These are phyloP conservation scores for Zygnema cylindricum DNA, from an alignment of 139 green algal species.

Conservation along the genomic window DNA sequence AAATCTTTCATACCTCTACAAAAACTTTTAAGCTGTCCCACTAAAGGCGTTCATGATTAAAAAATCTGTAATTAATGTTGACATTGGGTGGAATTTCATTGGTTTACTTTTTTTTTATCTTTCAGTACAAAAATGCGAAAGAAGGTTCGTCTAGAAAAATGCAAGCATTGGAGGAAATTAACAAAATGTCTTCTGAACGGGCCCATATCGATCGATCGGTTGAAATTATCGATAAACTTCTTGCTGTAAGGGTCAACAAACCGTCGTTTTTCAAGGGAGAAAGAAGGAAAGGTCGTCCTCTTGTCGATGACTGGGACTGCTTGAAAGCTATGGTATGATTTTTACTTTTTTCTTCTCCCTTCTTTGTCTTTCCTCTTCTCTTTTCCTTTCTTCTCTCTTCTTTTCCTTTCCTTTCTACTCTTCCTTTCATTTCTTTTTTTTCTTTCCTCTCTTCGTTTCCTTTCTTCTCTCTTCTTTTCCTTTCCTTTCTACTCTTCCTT, in stretches of 20 bases:
- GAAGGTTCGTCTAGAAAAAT: conserved; percentile 40
- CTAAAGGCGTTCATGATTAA: neutral
- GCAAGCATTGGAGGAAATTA: conserved; percentile 60
- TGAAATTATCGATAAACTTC: conserved; percentile 35
- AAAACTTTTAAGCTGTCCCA: neutral
- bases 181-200: conserved; percentile 58
- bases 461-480: too few species aligned
- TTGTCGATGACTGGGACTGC: conserved; percentile 92
- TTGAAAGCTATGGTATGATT: conserved; percentile 71
- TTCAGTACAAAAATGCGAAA: conserved; percentile 39
- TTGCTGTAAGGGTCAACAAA: neutral
- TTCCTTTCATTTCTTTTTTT: too few species aligned
- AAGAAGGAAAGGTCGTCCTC: conserved; percentile 37
- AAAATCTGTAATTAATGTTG: conserved; percentile 3
- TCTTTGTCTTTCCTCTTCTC: too few species aligned
- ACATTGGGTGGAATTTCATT: neutral
- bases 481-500: too few species aligned
- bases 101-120: neutral
- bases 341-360: too few species aligned
- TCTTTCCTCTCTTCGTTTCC: too few species aligned
- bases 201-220: conserved; percentile 61
- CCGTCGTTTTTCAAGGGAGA: neutral
- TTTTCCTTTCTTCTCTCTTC: too few species aligned
- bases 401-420: too few species aligned
- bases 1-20: too few species aligned